Evolutionary conservation across 148 eudicot genomes (phyloP).

Genomic region (Nepenthes gracilis): DNA sequence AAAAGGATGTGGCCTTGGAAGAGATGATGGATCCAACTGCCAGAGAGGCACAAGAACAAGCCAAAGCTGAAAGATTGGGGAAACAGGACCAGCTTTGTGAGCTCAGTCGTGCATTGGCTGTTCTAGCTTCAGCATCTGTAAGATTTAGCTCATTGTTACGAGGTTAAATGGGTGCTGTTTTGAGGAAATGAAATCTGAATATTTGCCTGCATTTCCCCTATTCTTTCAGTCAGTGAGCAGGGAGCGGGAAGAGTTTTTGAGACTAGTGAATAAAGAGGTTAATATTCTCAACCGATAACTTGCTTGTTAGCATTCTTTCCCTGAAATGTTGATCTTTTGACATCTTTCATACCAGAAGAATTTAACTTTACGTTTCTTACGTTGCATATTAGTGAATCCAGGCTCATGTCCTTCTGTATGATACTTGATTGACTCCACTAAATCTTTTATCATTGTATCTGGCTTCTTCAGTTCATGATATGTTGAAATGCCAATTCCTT

Average conservation of each 20-base stretch:
- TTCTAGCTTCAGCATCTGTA: conserved; percentile 75
- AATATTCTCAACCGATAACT: neutral
- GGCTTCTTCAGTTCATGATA: too few species aligned
- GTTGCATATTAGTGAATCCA: neutral
- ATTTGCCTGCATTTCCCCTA: conserved; percentile 9
- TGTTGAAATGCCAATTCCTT: too few species aligned
- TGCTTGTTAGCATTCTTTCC: neutral
- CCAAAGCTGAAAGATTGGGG: conserved; percentile 25
- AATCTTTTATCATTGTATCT: too few species aligned
- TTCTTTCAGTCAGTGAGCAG: conserved; percentile 62
- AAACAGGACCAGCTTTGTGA: conserved; percentile 63
- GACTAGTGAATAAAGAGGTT: conserved; percentile 83
- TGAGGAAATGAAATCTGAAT: neutral
- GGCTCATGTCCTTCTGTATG: too few species aligned
- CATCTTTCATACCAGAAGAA: too few species aligned
- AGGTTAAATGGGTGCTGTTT: neutral
- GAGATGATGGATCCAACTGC: conserved; percentile 49
- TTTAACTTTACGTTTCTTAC: neutral
- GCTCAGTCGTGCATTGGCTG: conserved; percentile 75
- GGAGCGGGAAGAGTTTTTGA: conserved; percentile 82
- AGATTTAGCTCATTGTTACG: conserved; percentile 10
- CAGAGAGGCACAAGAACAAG: conserved; percentile 36
- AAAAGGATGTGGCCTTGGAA: conserved; percentile 61
- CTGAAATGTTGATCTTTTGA: too few species aligned
- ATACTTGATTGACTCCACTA: too few species aligned